Conservation (phyloP, 2,329 filamentous ascomycete genomes). For the Xenoacremonium recifei region DNA sequence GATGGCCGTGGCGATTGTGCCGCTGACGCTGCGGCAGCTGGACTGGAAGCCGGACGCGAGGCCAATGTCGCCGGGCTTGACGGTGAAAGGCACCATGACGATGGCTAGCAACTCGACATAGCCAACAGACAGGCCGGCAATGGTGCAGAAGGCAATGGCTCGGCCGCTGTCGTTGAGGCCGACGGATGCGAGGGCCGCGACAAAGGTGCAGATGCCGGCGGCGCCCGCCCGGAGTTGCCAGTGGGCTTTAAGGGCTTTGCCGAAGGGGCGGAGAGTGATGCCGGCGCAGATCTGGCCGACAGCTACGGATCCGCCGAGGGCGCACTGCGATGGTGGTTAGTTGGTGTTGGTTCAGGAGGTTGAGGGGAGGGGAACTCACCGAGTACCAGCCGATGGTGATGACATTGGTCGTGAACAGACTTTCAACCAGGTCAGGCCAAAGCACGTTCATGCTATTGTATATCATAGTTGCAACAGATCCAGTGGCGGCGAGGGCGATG, state of each 20-base stretch:
- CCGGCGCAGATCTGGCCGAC: neutral
- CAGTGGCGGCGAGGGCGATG: neutral
- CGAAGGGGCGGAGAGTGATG: neutral
- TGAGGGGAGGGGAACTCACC: too few relatives aligned
- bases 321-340: neutral
- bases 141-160: slow-evolving; percentile 1
- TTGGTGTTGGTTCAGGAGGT: too few relatives aligned
- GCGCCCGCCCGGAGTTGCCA: neutral
- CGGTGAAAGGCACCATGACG: slow-evolving; percentile 3
- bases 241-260: neutral
- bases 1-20: slow-evolving; percentile 4
- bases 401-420: neutral
- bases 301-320: neutral
- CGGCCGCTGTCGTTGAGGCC: neutral
- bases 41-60: slow-evolving; percentile 3
- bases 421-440: neutral
- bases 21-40: slow-evolving; percentile 1
- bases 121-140: slow-evolving; percentile 1
- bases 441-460: slow-evolving; percentile 1
- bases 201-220: neutral
- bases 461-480: neutral
- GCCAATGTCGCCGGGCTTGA: slow-evolving; percentile 3
- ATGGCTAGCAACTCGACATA: slow-evolving; percentile 2
- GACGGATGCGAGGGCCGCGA: neutral
- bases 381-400: neutral